These are phyloP conservation scores for Debaryomyces hansenii DNA, from an alignment of 805 yeast species.

Conservation along the genomic window DNA sequence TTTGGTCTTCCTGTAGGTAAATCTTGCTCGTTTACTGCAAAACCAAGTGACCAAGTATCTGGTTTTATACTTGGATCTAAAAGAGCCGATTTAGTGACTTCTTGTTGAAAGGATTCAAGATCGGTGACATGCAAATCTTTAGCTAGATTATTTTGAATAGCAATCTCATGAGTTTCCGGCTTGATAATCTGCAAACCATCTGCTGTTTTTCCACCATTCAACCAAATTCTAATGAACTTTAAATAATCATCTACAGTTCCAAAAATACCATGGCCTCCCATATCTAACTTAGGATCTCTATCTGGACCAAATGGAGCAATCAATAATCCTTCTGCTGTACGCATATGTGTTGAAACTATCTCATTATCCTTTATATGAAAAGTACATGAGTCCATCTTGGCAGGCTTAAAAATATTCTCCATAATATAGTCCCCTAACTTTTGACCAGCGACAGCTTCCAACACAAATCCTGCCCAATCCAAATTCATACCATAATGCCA, in stretches of 20 bases:
- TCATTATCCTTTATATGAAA: conserved; percentile 15
- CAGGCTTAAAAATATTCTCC: conserved; percentile 26
- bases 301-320: conserved; percentile 8
- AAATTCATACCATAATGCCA: conserved; percentile 35
- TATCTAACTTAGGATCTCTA: conserved; percentile 20
- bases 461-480: conserved; percentile 37
- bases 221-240: conserved; percentile 35
- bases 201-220: conserved; percentile 40
- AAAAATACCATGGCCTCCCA: conserved; percentile 47
- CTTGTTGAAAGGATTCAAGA: conserved; percentile 11
- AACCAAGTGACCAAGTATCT: conserved; percentile 30
- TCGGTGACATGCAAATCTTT: conserved; percentile 14
- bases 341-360: conserved; percentile 13
- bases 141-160: conserved; percentile 33
- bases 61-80: conserved; percentile 7
- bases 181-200: conserved; percentile 32
- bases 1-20: conserved; percentile 36
- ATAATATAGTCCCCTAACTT: conserved; percentile 25
- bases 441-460: conserved; percentile 27
- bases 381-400: conserved; percentile 23
- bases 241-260: conserved; percentile 41
- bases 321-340: conserved; percentile 3
- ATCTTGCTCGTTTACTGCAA: conserved; percentile 20
- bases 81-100: not conserved
- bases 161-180: conserved; percentile 28